Evolutionary conservation across 75 land plant species (phyloP).

Genomic region (Larix kaempferi): DNA sequence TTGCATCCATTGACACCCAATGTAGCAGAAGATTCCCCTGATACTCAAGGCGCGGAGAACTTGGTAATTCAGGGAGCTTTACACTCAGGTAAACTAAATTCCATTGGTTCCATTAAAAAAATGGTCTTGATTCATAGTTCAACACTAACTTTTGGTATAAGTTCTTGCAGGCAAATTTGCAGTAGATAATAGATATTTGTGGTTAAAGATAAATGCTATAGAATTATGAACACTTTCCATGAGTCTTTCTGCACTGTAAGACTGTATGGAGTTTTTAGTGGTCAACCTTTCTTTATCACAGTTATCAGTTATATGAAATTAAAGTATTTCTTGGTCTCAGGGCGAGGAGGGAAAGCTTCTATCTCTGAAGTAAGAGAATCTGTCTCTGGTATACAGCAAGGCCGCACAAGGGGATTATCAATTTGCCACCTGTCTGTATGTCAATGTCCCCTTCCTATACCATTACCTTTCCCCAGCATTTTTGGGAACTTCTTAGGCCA

Average conservation of each 20-base stretch:
- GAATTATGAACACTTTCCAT: background rate
- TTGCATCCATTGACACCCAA: slow-evolving; percentile 72
- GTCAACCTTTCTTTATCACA: background rate
- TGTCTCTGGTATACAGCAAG: slow-evolving; percentile 26
- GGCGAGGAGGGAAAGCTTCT: slow-evolving; percentile 36
- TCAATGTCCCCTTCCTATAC: slow-evolving; percentile 81
- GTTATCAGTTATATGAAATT: background rate
- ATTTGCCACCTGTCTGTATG: slow-evolving; percentile 65
- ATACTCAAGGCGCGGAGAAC: slow-evolving; percentile 46
- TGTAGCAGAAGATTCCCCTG: slow-evolving; percentile 38
- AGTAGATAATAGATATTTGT: background rate
- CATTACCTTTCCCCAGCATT: slow-evolving; percentile 86
- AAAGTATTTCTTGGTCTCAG: background rate
- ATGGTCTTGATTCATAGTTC: background rate
- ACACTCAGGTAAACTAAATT: slow-evolving; percentile 41
- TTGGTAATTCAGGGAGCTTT: slow-evolving; percentile 63
- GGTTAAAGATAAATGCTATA: background rate
- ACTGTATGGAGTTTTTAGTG: background rate
- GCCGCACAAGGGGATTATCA: slow-evolving; percentile 18
- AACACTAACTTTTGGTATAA: background rate
- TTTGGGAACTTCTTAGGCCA: slow-evolving; percentile 54
- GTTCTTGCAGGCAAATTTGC: background rate
- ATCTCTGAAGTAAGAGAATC: slow-evolving; percentile 43
- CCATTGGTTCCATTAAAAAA: background rate
- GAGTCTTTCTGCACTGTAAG: background rate